Conservation (phyloP, 441 rosid genomes). For the Gossypium laxum region DNA sequence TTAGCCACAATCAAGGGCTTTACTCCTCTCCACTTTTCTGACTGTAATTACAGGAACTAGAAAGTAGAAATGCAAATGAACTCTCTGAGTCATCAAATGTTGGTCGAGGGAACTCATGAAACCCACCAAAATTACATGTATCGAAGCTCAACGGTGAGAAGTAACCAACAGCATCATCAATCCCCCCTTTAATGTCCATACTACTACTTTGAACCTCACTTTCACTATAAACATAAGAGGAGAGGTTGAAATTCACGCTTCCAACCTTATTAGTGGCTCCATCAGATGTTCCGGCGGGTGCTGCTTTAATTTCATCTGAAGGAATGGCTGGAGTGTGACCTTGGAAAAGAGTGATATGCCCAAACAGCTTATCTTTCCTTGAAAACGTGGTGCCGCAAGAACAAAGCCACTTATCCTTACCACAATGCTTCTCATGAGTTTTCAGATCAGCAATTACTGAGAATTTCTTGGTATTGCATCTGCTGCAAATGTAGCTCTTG, state of each 20-base stretch:
- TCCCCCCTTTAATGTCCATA: conserved; percentile 39
- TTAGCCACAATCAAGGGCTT: neutral
- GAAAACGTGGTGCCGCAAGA: conserved; percentile 92
- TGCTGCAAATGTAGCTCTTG: conserved; percentile 74
- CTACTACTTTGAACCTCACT: conserved; percentile 24
- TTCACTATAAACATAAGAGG: conserved; percentile 24
- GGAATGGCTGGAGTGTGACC: conserved; percentile 93
- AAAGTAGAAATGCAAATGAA: conserved; percentile 55
- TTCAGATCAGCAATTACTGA: conserved; percentile 85
- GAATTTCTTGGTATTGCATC: conserved; percentile 86
- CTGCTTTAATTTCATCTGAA: conserved; percentile 52
- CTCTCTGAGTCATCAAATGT: conserved; percentile 67
- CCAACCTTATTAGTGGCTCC: conserved; percentile 33
- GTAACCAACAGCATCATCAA: conserved; percentile 40
- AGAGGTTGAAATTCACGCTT: conserved; percentile 30
- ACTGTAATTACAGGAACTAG: conserved; percentile 54
- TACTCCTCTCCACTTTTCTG: conserved; percentile 42
- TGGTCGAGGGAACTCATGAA: conserved; percentile 67
- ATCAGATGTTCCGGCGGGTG: conserved; percentile 23
- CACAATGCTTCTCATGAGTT: conserved; percentile 96
- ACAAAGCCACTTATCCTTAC: conserved; percentile 88
- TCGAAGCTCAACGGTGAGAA: conserved; percentile 67
- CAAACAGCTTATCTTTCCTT: conserved; percentile 90
- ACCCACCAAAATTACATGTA: conserved; percentile 60
- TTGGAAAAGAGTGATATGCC: conserved; percentile 80